Conservation (phyloP, 2,329 filamentous ascomycete genomes). For the Helicocarpus griseus region DNA sequence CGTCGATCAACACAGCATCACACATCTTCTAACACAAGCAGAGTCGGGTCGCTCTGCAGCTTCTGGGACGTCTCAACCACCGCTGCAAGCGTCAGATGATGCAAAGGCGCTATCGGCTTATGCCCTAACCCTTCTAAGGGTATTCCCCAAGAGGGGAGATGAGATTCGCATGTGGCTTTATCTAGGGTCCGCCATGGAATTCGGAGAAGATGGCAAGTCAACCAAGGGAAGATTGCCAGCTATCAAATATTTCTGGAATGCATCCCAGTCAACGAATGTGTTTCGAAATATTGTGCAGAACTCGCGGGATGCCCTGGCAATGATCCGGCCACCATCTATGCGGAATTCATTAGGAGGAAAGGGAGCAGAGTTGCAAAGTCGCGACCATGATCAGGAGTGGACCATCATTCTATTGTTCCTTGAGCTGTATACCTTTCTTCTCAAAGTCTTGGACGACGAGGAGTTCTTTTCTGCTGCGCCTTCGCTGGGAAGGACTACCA, state of each 20-base stretch:
- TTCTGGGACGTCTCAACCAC: constrained; percentile 14
- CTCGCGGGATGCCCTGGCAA: constrained; percentile 47
- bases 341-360: constrained; percentile 29
- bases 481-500: constrained; percentile 32
- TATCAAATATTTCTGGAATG: constrained; percentile 78
- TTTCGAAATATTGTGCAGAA: constrained; percentile 49
- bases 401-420: constrained; percentile 80
- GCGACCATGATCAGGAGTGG: constrained; percentile 62
- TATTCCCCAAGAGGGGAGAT: constrained; percentile 71
- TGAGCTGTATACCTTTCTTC: constrained; percentile 85
- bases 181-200: constrained; percentile 52
- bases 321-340: constrained; percentile 39
- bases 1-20: constrained; percentile 66
- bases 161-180: constrained; percentile 94
- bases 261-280: constrained; percentile 46
- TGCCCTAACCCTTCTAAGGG: constrained; percentile 71
- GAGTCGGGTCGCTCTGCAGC: constrained; percentile 19
- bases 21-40: constrained; percentile 46
- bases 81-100: constrained; percentile 42
- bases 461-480: constrained; percentile 65
- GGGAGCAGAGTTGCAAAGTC: constrained; percentile 19
- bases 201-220: constrained; percentile 24
- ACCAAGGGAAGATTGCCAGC: constrained; percentile 45
- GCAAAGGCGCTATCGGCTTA: constrained; percentile 75
- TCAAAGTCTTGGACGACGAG: constrained; percentile 91